These are phyloP conservation scores for Funneliformis mosseae DNA, from an alignment of 192 early-diverging fungal genomes.

Conservation along the genomic window DNA sequence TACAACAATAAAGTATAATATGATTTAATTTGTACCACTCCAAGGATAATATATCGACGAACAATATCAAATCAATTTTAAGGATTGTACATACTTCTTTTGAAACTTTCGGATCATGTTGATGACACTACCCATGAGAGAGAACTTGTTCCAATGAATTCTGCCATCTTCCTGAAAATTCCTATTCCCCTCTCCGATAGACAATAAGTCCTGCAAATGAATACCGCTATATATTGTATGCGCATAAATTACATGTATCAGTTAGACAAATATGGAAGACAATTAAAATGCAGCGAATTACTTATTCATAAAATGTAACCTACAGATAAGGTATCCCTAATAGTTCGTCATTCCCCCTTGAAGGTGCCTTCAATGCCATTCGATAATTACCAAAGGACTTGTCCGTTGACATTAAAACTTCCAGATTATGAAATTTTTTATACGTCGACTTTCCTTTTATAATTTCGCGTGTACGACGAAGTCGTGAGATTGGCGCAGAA, in stretches of 20 bases:
- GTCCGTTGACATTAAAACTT: slow-evolving; percentile 67
- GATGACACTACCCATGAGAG: slow-evolving; percentile 66
- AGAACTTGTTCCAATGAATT: slow-evolving; percentile 75
- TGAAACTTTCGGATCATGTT: slow-evolving; percentile 64
- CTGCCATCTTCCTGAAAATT: slow-evolving; percentile 63
- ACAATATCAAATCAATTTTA: background rate
- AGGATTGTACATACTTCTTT: slow-evolving; percentile 29
- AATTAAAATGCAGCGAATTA: background rate
- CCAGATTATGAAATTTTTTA: slow-evolving; percentile 58
- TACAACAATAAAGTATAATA: background rate
- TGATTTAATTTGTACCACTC: too few species aligned
- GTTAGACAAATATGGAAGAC: background rate
- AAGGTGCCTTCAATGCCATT: slow-evolving; percentile 51
- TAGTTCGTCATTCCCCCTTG: slow-evolving; percentile 37
- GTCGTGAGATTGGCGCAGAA: slow-evolving; percentile 59
- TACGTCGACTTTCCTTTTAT: slow-evolving; percentile 52
- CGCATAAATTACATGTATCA: slow-evolving; percentile 3
- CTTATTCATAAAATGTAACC: slow-evolving; percentile 25
- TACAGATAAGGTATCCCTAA: slow-evolving; percentile 81
- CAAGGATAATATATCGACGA: background rate
- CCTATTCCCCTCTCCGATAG: slow-evolving; percentile 71
- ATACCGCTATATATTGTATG: slow-evolving; percentile 53
- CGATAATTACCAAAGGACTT: slow-evolving; percentile 68
- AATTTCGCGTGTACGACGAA: slow-evolving; percentile 63
- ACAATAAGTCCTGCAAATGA: slow-evolving; percentile 69